Conservation (phyloP, 1,284 basidiomycete genomes). For the Cryptococcus hybrid region DNA sequence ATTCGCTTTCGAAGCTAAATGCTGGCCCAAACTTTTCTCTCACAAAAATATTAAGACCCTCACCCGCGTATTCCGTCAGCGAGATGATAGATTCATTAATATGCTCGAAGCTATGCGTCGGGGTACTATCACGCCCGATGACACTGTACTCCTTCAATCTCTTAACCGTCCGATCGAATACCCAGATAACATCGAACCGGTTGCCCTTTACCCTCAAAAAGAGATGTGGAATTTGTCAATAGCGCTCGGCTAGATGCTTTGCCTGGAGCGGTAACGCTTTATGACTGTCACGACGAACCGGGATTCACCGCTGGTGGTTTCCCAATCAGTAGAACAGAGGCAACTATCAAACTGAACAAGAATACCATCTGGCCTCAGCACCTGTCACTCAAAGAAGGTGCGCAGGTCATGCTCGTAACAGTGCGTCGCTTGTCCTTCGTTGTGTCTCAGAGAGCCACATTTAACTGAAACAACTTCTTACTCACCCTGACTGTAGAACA, state of each 20-base stretch:
- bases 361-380: constrained; percentile 29
- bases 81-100: constrained; percentile 49
- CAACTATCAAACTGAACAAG: constrained; percentile 24
- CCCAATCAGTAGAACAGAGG: constrained; percentile 11
- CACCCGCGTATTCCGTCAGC: constrained; percentile 74
- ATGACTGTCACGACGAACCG: constrained; percentile 18
- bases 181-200: constrained; percentile 35
- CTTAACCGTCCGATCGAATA: constrained; percentile 26
- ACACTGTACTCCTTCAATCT: constrained; percentile 15
- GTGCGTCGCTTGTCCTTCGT: constrained; percentile 14
- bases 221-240: constrained; percentile 31
- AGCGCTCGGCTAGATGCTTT: constrained; percentile 19
- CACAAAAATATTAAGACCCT: constrained; percentile 46
- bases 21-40: constrained; percentile 25
- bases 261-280: constrained; percentile 9
- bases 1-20: constrained; percentile 36
- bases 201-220: constrained; percentile 30
- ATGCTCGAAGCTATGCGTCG: constrained; percentile 44
- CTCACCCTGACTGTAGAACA: constrained; percentile 14
- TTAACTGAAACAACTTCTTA: background rate
- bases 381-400: constrained; percentile 31
- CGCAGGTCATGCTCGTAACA: constrained; percentile 40
- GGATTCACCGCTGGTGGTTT: constrained; percentile 23
- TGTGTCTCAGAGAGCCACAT: background rate
- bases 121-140: constrained; percentile 18